Evolutionary conservation across 352 stramenopile genomes (phyloP).

Genomic region (Phytophthora cactorum): DNA sequence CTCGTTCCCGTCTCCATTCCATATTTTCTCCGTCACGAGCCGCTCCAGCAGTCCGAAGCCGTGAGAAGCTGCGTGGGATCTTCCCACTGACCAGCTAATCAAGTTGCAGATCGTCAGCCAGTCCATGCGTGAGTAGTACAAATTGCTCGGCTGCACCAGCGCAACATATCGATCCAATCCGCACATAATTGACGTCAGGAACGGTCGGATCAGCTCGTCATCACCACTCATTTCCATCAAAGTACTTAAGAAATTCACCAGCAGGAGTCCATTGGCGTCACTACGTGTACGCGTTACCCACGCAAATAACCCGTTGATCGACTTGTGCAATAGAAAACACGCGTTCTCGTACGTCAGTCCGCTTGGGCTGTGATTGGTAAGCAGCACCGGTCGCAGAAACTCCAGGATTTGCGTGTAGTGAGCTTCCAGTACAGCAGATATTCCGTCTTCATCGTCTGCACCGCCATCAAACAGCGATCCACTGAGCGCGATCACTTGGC

Average conservation of each 20-base stretch:
- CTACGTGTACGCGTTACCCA: constrained; percentile 50
- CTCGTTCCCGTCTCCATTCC: constrained; percentile 54
- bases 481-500: constrained; percentile 44
- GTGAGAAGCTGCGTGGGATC: constrained; percentile 52
- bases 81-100: constrained; percentile 60
- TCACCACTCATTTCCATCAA: constrained; percentile 70
- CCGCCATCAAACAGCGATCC: constrained; percentile 39
- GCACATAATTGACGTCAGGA: constrained; percentile 66
- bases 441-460: constrained; percentile 49
- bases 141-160: constrained; percentile 32
- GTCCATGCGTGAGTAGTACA: constrained; percentile 52
- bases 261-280: constrained; percentile 37
- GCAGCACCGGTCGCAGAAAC: constrained; percentile 51
- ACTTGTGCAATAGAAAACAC: constrained; percentile 66
- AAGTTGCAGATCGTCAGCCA: constrained; percentile 71
- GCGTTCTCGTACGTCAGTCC: constrained; percentile 70
- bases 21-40: constrained; percentile 62
- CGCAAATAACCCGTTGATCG: constrained; percentile 61
- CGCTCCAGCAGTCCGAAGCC: constrained; percentile 70
- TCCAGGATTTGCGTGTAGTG: constrained; percentile 61
- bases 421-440: constrained; percentile 50
- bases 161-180: constrained; percentile 50
- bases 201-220: constrained; percentile 67
- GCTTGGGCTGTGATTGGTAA: constrained; percentile 39
- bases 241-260: constrained; percentile 51